Conservation (phyloP, 352 stramenopile genomes). For the Pythium sp. region DNA sequence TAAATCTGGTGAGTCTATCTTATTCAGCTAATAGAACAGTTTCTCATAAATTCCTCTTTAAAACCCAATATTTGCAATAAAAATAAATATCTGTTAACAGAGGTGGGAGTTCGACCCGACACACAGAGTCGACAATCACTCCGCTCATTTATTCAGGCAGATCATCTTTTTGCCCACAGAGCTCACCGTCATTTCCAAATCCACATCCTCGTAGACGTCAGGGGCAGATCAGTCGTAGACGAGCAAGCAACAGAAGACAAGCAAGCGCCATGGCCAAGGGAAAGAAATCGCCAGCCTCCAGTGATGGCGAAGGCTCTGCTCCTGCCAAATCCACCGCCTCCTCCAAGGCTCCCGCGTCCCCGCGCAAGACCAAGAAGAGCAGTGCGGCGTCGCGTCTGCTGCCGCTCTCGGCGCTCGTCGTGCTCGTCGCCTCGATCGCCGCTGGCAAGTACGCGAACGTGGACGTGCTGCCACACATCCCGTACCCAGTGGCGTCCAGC, state of each 20-base stretch:
- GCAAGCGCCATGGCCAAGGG: conserved; percentile 11
- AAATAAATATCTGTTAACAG: background rate
- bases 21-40: too few species aligned
- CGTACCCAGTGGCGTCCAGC: conserved; percentile 12
- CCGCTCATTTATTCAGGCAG: background rate
- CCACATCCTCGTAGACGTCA: background rate
- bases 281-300: conserved; percentile 11
- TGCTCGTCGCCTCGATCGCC: conserved; percentile 14
- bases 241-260: background rate
- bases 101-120: background rate
- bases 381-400: conserved; percentile 13
- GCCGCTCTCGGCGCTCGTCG: conserved; percentile 20
- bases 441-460: conserved; percentile 15
- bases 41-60: too few species aligned
- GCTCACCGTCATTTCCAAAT: conserved; percentile 6
- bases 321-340: background rate
- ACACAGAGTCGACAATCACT: conserved; percentile 1
- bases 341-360: background rate
- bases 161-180: background rate
- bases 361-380: conserved; percentile 8
- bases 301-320: conserved; percentile 1
- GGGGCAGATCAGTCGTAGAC: background rate
- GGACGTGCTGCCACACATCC: conserved; percentile 17
- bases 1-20: too few species aligned
- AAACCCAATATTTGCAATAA: too few species aligned